Conservation (phyloP, 2,329 filamentous ascomycete species). For the Penicillium crustosum region DNA sequence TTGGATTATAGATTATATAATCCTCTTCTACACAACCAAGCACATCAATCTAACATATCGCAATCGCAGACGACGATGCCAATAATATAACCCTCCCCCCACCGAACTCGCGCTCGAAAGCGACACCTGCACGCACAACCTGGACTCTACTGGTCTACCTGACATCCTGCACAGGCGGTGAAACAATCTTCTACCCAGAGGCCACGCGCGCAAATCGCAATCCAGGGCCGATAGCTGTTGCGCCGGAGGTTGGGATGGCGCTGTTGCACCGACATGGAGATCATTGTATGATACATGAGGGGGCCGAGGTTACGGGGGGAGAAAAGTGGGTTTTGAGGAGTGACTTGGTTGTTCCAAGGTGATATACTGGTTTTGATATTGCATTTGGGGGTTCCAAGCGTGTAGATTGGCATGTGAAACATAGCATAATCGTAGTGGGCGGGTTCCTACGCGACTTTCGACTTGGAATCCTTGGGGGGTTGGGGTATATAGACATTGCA, state of each 20-base stretch:
- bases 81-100: conserved; percentile 66
- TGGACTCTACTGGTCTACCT: conserved; percentile 91
- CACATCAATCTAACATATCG: neutral
- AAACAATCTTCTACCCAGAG: conserved; percentile 88
- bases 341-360: conserved; percentile 59
- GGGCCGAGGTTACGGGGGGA: conserved; percentile 71
- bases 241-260: conserved; percentile 78
- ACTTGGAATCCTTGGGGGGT: neutral
- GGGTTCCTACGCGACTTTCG: neutral
- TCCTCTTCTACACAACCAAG: neutral
- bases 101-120: conserved; percentile 31
- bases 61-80: conserved; percentile 73
- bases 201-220: conserved; percentile 45
- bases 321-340: conserved; percentile 92
- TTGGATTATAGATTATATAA: too few species aligned
- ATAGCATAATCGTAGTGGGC: neutral
- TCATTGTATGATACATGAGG: conserved; percentile 87
- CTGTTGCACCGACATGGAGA: conserved; percentile 86
- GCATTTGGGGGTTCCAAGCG: neutral
- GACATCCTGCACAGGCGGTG: conserved; percentile 78
- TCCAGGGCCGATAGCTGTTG: conserved; percentile 67
- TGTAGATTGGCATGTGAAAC: neutral
- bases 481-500: neutral
- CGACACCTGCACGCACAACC: conserved; percentile 66
- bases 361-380: conserved; percentile 10